A percentile compares a stretch with the other conserved stretches of the same genome.
These are phyloP conservation scores for Trametopsis cervina DNA, from an alignment of 768 basidiomycete species.

Conservation along the genomic window DNA sequence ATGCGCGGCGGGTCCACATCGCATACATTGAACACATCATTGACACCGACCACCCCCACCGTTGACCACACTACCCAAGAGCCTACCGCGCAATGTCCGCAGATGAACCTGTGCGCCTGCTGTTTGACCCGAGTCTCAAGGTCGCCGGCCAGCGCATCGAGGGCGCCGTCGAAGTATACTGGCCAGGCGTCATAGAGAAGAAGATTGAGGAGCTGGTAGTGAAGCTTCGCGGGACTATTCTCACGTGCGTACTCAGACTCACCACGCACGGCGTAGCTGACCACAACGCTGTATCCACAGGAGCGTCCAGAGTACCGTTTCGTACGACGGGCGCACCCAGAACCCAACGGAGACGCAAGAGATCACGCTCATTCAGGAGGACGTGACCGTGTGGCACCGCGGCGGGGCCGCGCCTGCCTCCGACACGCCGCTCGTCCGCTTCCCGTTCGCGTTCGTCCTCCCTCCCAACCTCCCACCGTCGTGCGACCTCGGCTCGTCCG, in stretches of 20 bases:
- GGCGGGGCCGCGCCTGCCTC: background rate
- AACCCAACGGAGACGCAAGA: too few species aligned
- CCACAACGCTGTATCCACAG: too few species aligned
- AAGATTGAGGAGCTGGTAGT: slow-evolving; percentile 63
- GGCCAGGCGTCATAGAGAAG: slow-evolving; percentile 64
- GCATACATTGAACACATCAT: too few species aligned
- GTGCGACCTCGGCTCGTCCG: background rate
- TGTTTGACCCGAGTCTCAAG: background rate
- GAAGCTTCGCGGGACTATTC: slow-evolving; percentile 26
- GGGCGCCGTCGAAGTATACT: slow-evolving; percentile 30
- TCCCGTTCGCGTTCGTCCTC: background rate
- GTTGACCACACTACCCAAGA: too few species aligned
- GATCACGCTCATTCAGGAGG: too few species aligned
- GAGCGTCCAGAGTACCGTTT: too few species aligned
- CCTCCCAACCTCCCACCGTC: background rate
- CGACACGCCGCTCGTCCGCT: too few species aligned
- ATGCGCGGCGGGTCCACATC: too few species aligned
- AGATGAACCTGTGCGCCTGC: background rate
- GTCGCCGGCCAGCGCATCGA: slow-evolving; percentile 1
- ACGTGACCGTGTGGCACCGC: background rate
- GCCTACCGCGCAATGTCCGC: too few species aligned
- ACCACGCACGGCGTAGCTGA: too few species aligned
- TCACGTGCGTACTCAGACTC: background rate
- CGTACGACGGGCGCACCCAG: too few species aligned
- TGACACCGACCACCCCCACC: too few species aligned